Percentiles rank a stretch among this genome's conserved stretches.
Conservation (phyloP, 2,329 filamentous ascomycete species). For the Xylariaceae sp. region DNA sequence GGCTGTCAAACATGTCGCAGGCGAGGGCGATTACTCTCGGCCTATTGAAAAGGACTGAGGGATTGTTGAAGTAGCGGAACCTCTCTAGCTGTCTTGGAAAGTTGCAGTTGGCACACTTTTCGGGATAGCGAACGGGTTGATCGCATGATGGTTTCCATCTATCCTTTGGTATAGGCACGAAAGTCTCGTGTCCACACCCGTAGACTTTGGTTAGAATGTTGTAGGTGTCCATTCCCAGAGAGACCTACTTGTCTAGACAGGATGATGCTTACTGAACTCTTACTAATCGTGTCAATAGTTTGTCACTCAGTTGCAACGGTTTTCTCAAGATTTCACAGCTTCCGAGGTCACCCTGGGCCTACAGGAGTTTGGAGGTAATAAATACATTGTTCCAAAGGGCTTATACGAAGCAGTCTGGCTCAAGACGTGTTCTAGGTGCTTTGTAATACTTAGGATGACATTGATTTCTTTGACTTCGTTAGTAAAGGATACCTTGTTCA, state of each 20-base stretch:
- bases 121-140: background rate
- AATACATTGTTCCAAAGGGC: too few species aligned
- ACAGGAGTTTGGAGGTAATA: too few species aligned
- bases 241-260: background rate
- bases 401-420: too few species aligned
- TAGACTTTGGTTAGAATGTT: slow-evolving; percentile 3
- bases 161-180: slow-evolving; percentile 1
- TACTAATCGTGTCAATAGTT: too few species aligned
- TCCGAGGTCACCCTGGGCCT: too few species aligned
- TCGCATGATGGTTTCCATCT: slow-evolving; percentile 1
- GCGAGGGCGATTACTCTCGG: background rate
- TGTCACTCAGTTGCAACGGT: too few species aligned
- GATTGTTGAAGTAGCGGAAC: slow-evolving; percentile 4
- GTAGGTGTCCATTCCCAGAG: slow-evolving; percentile 2
- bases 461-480: too few species aligned
- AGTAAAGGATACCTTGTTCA: too few species aligned
- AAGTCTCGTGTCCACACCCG: slow-evolving; percentile 3
- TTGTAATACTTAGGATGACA: too few species aligned
- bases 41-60: background rate
- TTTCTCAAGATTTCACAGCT: too few species aligned
- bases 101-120: slow-evolving; percentile 4
- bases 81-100: background rate
- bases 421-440: too few species aligned
- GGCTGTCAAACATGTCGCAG: slow-evolving; percentile 4
- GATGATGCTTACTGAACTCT: too few species aligned